phyloP scores from a whole-genome alignment of 805 yeast genomes.

The Cyberlindnera saturnus region DNA sequence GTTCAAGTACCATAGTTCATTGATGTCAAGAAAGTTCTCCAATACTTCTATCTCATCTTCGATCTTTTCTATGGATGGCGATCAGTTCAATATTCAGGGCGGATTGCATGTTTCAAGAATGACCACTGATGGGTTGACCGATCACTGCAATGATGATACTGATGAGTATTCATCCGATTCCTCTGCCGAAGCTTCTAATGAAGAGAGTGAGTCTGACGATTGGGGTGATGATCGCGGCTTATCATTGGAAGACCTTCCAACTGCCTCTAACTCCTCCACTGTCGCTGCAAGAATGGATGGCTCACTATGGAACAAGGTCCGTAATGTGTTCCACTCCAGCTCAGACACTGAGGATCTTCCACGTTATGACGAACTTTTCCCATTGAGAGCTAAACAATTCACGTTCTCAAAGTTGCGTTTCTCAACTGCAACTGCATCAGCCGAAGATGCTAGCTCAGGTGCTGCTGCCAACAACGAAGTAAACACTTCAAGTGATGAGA shows the following conservation, averaged over 20 bases:
- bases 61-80: slow-evolving; percentile 26
- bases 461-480: slow-evolving; percentile 5
- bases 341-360: slow-evolving; percentile 48
- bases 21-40: slow-evolving; percentile 21
- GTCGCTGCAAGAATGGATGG: slow-evolving; percentile 10
- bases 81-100: slow-evolving; percentile 20
- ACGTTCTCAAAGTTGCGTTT: slow-evolving; percentile 13
- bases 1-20: slow-evolving; percentile 16
- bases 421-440: slow-evolving; percentile 7
- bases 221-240: slow-evolving; percentile 6
- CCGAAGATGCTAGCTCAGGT: slow-evolving; percentile 3
- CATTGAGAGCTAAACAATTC: slow-evolving; percentile 25
- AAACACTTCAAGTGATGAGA: slow-evolving; percentile 9
- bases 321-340: slow-evolving; percentile 24
- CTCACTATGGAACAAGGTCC: slow-evolving; percentile 33
- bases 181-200: slow-evolving; percentile 21
- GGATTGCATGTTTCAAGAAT: slow-evolving; percentile 30
- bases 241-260: background rate
- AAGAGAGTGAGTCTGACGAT: slow-evolving; percentile 24
- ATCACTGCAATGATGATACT: slow-evolving; percentile 21
- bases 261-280: background rate
- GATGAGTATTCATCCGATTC: slow-evolving; percentile 11
- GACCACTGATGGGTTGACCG: slow-evolving; percentile 25
- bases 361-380: slow-evolving; percentile 70
- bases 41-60: slow-evolving; percentile 23